Evolutionary conservation across 148 eudicot species (phyloP), one percentile per base, ranked within the genome.

Genomic region (Rhododendron ferrugineum): DNA sequence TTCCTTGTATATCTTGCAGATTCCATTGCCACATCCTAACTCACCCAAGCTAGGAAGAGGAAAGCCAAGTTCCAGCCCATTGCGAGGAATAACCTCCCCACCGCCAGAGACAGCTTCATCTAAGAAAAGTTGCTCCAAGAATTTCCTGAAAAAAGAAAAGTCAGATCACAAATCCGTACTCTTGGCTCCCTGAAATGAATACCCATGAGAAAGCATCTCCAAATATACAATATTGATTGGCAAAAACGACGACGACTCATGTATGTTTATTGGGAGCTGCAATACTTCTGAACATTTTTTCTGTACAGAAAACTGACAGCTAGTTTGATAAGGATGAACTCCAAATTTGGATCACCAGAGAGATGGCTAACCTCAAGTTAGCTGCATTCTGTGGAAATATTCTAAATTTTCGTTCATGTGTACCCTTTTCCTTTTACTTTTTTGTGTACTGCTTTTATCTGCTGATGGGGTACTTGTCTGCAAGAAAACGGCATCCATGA

Each of bases 191-290:
- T 79, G 85, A 80, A 77, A 83, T 54, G 84, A 84, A 40, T 30
- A 77, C 44, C 26, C 84, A 83, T 75, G 83, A 91, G 82, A 84
- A 86, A 54, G 79, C 84, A 44, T 86, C 88, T 74, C 91, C 89
- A 78, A 86, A 86, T 85, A 76, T 83, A 82, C 89, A 72, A 85
- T 70, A 85, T 64, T 78, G 84, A 87, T 85, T 64, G 46, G 82
- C 37, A 64, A 76, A 40, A 42, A 23, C 44, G 16, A 34, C 6
- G 47, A 40, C 44, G 6, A 40, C 8, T 28, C 75, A 70, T 14
- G 6, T 70, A n/a, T 23, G 26, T 46, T 32, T 15, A 36, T 20
- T 37, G n/a, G 37, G n/a, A 75, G 44, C 44, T 75, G 28, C 47
- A 22, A 36, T 3, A 36, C 13, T 40, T 37, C 5, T 14, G 16